Base-by-base conservation (phyloP, 192 early-diverging fungal genomes). In the Podila verticillata region DNA sequence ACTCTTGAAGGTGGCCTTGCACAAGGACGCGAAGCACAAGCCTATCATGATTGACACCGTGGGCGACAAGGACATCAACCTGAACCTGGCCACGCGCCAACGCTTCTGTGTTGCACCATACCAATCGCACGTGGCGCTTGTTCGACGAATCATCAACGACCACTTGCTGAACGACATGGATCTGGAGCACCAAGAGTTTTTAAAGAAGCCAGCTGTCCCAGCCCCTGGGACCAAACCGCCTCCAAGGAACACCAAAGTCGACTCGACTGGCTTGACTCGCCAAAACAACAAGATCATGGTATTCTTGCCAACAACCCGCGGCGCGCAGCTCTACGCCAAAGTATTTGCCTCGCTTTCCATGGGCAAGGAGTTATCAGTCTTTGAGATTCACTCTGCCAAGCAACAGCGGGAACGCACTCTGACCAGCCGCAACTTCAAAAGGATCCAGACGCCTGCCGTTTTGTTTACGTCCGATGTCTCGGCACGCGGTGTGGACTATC, bases 401-500 rank as follows among this genome's bases (percentile, higher is more conserved):
- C 70, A 83, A 12, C 97, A 97, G 73, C 65, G 68, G 5, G 83
- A 87, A 61, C 93, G 96, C 30, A 86, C 88, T 13, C 73, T 88
- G 32, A 88, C 92, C 5, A 92, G 93, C 19, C 86, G 92, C 22
- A 81, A 78, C 15, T 99, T 98, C 87, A 87, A 94, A 64, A 82
- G 66, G 4, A 79, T 84, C 32, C 57, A 62, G 20, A 72, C 61
- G 7, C 81, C 88, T 48, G 85, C 79, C 35, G 89, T 98, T 24
- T 83, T 99, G 48, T 90, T 98, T 65, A 98, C 98, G 0, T 94
- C 95, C 3, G 98, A 98, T 73, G 95, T 99, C 15, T 96, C 96
- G 61, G 97, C 98, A 15, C 92, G 98, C 58, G 98, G 98, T 62
- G 94, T 99, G 13, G 98, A 99, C 84, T 98, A 98, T 61, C 97